A percentile compares a stretch with the other conserved stretches of the same genome.
Conservation (phyloP, 2,329 filamentous ascomycete species). For the Orbilia blumenaviensis region DNA sequence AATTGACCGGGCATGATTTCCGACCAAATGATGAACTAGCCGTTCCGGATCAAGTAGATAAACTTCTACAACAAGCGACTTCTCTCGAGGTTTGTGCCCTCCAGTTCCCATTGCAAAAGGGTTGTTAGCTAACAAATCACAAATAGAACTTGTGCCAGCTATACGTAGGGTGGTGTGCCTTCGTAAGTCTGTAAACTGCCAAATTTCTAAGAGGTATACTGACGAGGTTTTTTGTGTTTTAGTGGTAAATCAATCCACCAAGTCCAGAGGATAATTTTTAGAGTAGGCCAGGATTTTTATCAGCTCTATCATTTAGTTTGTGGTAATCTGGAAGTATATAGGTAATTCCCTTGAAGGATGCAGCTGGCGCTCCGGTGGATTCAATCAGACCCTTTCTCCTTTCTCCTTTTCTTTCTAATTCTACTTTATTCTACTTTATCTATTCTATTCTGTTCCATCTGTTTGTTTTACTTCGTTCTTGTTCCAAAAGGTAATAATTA, state of each 20-base stretch:
- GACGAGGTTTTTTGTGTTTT: not conserved
- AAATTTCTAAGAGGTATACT: not conserved
- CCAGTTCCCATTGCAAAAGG: not conserved
- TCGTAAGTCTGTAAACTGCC: constrained; percentile 28
- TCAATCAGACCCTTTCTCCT: too few relatives aligned
- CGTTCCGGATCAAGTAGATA: constrained; percentile 88
- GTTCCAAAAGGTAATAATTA: too few relatives aligned
- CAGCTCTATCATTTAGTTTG: not conserved
- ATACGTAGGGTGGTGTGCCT: constrained; percentile 51
- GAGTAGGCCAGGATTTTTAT: too few relatives aligned
- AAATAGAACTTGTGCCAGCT: constrained; percentile 47
- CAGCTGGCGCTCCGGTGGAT: too few relatives aligned
- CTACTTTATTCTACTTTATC: too few relatives aligned
- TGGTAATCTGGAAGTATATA: too few relatives aligned
- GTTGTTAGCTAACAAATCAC: not conserved
- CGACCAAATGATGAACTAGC: constrained; percentile 83
- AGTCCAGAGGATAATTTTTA: too few relatives aligned
- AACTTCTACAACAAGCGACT: constrained; percentile 92
- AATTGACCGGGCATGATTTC: constrained; percentile 93
- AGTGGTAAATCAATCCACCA: too few relatives aligned
- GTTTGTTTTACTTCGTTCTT: too few relatives aligned
- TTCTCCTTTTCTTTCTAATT: too few relatives aligned
- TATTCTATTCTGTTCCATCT: too few relatives aligned
- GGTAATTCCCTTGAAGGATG: too few relatives aligned
- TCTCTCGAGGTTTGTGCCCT: constrained; percentile 73